Evolutionary conservation across 2,329 filamentous ascomycete genomes (phyloP).

Genomic region (Aspergillus candidus): DNA sequence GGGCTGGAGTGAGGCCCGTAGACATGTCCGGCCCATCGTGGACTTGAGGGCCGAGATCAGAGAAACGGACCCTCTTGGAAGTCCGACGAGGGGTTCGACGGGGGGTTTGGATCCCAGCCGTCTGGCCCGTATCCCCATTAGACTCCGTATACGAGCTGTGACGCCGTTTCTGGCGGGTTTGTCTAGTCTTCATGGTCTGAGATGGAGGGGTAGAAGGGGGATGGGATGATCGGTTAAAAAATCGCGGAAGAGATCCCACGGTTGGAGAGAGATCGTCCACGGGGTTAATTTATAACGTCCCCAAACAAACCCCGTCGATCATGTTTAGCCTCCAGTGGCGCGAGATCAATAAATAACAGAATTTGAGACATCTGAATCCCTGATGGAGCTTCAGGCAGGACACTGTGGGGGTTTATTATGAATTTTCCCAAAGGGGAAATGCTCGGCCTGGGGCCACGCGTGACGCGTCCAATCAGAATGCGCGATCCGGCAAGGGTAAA

Average conservation of each 20-base stretch:
- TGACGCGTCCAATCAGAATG: slow-evolving; percentile 13
- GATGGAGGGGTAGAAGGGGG: no score
- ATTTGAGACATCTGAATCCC: background rate
- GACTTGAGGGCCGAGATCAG: slow-evolving; percentile 34
- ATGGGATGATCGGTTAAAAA: background rate
- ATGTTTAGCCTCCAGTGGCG: no score
- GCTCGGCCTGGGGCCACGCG: slow-evolving; percentile 17
- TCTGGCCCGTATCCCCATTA: no score
- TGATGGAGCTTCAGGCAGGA: background rate
- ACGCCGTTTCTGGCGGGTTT: slow-evolving; percentile 22
- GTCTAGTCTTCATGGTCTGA: slow-evolving; percentile 21
- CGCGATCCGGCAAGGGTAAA: no score
- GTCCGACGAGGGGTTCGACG: slow-evolving; percentile 27
- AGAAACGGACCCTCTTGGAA: slow-evolving; percentile 42
- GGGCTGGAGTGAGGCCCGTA: slow-evolving; percentile 42
- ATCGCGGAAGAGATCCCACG: no score
- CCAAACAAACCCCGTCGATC: no score
- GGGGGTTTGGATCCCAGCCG: slow-evolving; percentile 3
- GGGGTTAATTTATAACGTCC: no score
- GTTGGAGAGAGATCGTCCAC: no score
- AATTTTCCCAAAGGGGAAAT: slow-evolving; percentile 7
- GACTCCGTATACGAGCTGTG: slow-evolving; percentile 12
- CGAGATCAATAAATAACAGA: slow-evolving; percentile 2
- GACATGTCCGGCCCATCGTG: slow-evolving; percentile 18
- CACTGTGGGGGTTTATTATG: slow-evolving; percentile 6